Base-by-base conservation (phyloP, 768 basidiomycete genomes). In the Termitomyces sp. region DNA sequence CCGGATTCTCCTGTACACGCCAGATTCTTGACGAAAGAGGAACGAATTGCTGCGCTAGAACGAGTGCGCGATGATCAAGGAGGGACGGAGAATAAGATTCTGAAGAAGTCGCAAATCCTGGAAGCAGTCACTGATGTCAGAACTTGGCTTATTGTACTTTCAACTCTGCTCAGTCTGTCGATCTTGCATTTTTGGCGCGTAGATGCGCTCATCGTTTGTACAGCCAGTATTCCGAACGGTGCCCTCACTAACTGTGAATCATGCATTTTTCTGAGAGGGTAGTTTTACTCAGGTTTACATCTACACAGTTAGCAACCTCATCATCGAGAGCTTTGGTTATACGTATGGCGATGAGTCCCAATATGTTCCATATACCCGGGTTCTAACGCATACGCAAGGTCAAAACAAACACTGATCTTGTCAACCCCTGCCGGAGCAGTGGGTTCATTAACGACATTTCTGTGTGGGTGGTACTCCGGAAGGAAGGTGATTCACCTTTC, bases 1-100 rank as follows among this genome's bases (percentile, higher is more conserved):
- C 85, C 86, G 0, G 85, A 87, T 64, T 85, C 85, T 0, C 86
- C 85, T 4, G 81, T 86, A 3, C 79, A 81, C 60, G 85, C 86
- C 1, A 68, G 63, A 5, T 77, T 83, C 63, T 71, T 87, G 16
- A 82, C 77, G 0, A 74, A 72, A 53, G 80, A 85, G 63, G 85
- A 88, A 60, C 75, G 83, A 4, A 77, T 86, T 46, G 83, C 85
- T 41, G 83, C 77, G 3, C 68, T 87, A 36, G 86, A 87, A 65
- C 79, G 86, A 42, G 83, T 88, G 10, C 80, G 83, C n/a, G 76
- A 85, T 58, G 84, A 86, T 59, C 80, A 84, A 59, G 82, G 83
- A 43, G 87, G 86, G 0, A 85, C 80, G 0, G 76, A 79, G 63
- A 86, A 86, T 69, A 82, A 80, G 69, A 75, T 69, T 5, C 68